phyloP scores from a whole-genome alignment of 2,329 filamentous ascomycete genomes.

The Westerdykella ornata region DNA sequence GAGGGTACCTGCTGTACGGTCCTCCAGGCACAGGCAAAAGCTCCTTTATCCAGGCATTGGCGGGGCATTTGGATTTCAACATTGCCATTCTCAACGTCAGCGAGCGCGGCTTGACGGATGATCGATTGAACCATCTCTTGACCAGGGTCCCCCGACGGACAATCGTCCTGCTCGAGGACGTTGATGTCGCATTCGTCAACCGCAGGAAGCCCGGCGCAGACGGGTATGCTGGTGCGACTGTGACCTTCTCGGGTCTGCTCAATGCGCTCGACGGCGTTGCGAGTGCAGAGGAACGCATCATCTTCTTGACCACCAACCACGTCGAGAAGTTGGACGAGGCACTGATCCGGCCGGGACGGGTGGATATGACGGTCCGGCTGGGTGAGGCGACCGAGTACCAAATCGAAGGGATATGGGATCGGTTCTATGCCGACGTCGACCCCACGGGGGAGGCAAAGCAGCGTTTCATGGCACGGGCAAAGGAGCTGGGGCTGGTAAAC shows the following conservation, averaged over 20 bases:
- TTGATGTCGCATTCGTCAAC: constrained; percentile 84
- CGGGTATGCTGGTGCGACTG: constrained; percentile 78
- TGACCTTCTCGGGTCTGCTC: constrained; percentile 87
- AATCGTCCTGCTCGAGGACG: constrained; percentile 78
- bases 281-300: constrained; percentile 85
- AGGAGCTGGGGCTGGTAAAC: constrained; percentile 63
- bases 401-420: constrained; percentile 81
- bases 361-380: constrained; percentile 87
- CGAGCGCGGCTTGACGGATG: constrained; percentile 82
- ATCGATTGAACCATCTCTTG: constrained; percentile 77
- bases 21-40: constrained; percentile 90
- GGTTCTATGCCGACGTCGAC: constrained; percentile 86
- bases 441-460: constrained; percentile 53
- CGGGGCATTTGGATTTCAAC: constrained; percentile 85
- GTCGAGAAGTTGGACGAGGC: constrained; percentile 84
- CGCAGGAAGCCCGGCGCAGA: constrained; percentile 69
- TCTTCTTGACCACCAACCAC: constrained; percentile 93
- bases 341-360: constrained; percentile 79
- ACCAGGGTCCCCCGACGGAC: constrained; percentile 79
- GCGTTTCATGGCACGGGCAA: constrained; percentile 64
- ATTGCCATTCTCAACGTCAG: constrained; percentile 90
- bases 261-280: constrained; percentile 73
- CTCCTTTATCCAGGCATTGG: constrained; percentile 91
- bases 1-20: constrained; percentile 83
- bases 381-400: constrained; percentile 83